Conservation (phyloP, 257 asterid genomes). For the Plectranthus barbatus region DNA sequence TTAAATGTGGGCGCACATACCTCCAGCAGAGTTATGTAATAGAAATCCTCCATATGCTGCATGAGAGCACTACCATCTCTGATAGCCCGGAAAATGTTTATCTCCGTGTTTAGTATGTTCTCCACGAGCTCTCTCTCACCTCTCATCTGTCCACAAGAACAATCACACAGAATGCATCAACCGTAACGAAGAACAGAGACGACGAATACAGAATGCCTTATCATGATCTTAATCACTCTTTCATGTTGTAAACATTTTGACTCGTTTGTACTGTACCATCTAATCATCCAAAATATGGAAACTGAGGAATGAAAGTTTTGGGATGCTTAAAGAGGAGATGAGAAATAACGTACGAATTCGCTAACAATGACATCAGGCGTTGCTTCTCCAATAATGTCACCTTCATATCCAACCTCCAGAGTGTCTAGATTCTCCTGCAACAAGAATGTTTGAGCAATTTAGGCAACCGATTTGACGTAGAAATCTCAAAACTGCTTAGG, state of each 20-base stretch:
- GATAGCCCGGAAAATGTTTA: conserved; percentile 78
- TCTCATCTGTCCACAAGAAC: conserved; percentile 51
- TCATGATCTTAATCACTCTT: no score
- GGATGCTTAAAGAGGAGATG: background rate
- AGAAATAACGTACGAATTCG: conserved; percentile 68
- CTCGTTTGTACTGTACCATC: background rate
- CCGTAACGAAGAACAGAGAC: no score
- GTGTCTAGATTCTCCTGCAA: conserved; percentile 65
- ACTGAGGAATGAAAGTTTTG: background rate
- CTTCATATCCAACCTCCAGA: conserved; percentile 76
- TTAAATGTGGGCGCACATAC: conserved; percentile 20
- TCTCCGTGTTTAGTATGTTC: conserved; percentile 89
- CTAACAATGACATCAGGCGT: conserved; percentile 88
- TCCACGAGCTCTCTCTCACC: conserved; percentile 90
- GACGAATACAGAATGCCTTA: no score
- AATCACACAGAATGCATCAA: no score
- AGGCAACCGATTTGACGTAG: background rate
- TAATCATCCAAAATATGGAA: background rate
- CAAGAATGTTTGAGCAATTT: background rate
- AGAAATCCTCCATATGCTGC: conserved; percentile 99
- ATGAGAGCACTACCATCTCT: conserved; percentile 97
- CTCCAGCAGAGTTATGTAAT: conserved; percentile 79
- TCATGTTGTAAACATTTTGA: background rate
- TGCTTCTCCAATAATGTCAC: conserved; percentile 87
- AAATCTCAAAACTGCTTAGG: background rate